Conservation (phyloP, 768 basidiomycete genomes). For the Boletellus sp. region DNA sequence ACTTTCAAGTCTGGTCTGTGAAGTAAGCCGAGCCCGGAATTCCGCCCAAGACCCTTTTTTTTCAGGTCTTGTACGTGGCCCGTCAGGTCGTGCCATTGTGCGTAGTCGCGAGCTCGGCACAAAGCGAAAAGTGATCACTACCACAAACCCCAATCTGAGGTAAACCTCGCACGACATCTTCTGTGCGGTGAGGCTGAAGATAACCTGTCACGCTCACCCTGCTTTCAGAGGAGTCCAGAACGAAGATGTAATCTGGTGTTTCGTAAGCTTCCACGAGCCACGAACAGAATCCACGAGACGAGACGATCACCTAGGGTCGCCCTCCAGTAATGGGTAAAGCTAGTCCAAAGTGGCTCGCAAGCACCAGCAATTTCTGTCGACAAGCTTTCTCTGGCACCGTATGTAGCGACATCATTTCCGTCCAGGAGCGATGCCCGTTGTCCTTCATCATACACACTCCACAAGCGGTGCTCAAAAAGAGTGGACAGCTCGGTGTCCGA, state of each 20-base stretch:
- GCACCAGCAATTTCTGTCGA: slow-evolving; percentile 46
- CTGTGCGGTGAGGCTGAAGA: slow-evolving; percentile 55
- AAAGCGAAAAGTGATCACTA: slow-evolving; percentile 84
- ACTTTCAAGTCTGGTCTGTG: too few species aligned
- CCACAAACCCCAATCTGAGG: slow-evolving; percentile 78
- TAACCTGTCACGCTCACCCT: slow-evolving; percentile 46
- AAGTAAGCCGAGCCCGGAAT: too few species aligned
- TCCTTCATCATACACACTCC: slow-evolving; percentile 70
- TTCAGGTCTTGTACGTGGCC: too few species aligned
- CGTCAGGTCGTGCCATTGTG: neutral
- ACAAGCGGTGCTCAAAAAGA: slow-evolving; percentile 40
- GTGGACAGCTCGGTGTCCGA: slow-evolving; percentile 50
- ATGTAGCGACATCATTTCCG: slow-evolving; percentile 36
- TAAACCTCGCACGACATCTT: slow-evolving; percentile 65
- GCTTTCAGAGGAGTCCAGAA: slow-evolving; percentile 45
- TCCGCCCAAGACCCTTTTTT: too few species aligned
- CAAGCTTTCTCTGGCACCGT: slow-evolving; percentile 46
- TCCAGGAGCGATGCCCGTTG: slow-evolving; percentile 19
- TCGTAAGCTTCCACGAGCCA: slow-evolving; percentile 6
- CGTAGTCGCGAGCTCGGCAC: slow-evolving; percentile 49
- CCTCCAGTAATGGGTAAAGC: slow-evolving; percentile 86
- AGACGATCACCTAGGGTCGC: slow-evolving; percentile 62
- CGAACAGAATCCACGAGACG: neutral
- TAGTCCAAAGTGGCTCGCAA: slow-evolving; percentile 82
- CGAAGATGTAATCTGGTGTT: slow-evolving; percentile 81